Percentiles rank a stretch among this genome's conserved stretches.
These are phyloP conservation scores for Candida adriatica DNA, from an alignment of 805 yeast genomes.

Conservation along the genomic window DNA sequence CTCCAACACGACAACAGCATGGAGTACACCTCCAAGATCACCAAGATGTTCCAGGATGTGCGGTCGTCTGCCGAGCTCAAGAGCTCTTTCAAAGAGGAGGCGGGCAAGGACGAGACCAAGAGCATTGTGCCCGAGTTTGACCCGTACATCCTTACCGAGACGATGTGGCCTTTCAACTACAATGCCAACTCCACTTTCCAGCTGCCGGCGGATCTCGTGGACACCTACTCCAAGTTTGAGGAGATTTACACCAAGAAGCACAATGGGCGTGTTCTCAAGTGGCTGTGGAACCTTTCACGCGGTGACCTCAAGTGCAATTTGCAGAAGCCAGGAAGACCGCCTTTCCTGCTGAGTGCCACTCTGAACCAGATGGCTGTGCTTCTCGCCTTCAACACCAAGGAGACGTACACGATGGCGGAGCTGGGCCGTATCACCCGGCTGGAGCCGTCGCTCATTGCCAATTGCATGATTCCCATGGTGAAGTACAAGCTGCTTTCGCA, in stretches of 20 bases:
- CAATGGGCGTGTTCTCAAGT: constrained; percentile 80
- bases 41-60: constrained; percentile 95
- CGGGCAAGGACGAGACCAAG: constrained; percentile 28
- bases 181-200: constrained; percentile 31
- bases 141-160: constrained; percentile 77
- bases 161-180: constrained; percentile 72
- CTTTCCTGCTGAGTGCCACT: constrained; percentile 75
- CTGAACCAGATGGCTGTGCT: constrained; percentile 83
- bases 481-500: constrained; percentile 71
- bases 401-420: constrained; percentile 50
- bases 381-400: constrained; percentile 71
- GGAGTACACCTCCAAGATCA: constrained; percentile 89
- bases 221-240: constrained; percentile 61
- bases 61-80: constrained; percentile 75
- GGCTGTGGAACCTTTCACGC: constrained; percentile 95
- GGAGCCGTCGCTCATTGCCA: constrained; percentile 56
- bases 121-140: constrained; percentile 46
- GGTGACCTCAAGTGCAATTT: constrained; percentile 87
- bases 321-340: constrained; percentile 73
- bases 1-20: constrained; percentile 84
- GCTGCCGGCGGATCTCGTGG: constrained; percentile 61
- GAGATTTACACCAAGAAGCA: constrained; percentile 68
- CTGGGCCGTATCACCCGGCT: constrained; percentile 64
- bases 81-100: constrained; percentile 42
- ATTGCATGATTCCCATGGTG: constrained; percentile 72